Evolutionary conservation across 805 yeast species (phyloP), one percentile per base, ranked within the genome.

Genomic region (Tetrapisispora phaffii): DNA sequence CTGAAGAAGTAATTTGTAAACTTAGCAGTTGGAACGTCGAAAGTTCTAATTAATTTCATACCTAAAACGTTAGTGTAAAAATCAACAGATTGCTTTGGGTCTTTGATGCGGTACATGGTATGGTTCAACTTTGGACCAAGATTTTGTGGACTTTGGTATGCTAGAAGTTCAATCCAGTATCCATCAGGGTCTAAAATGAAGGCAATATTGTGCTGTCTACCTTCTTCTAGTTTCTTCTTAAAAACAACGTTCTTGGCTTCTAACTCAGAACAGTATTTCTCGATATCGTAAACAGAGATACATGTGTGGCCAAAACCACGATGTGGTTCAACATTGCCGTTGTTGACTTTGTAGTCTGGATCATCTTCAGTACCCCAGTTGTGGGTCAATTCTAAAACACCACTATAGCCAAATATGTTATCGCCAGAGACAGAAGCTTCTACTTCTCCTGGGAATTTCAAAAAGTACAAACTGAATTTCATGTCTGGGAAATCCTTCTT

Each of bases 231-330:
- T 59, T 73, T 85, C 73, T 90, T 93, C 67, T 89, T 77, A 72
- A 90, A 90, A 42, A 66, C 61, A 45, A 83, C 96, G 19, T 82
- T 84, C 39, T 72, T 69, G 1, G 65, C 63, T 50, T 82, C 75
- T 48, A 90, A 70, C 23, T 69, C 62, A 34, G 67, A 66, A 63
- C 90, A 87, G 6, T 80, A 68, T 10, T 61, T 74, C 44, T 67
- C 79, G 46, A 90, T 77, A 66, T 89, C 81, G 54, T 86, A 85
- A 15, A 89, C 96, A 1, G 95, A 74, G 53, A 90, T 68, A 66
- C 96, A 87, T 47, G 88, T 79, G 66, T 90, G 98, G 20, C 98
- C 98, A 59, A 89, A 90, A 0, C 98, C 97, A 53, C 90, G 76
- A 62, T 78, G 71, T 34, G 94, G 90, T 44, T 82, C 87, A 8